A percentile compares a stretch with the other conserved stretches of the same genome.
phyloP scores from a whole-genome alignment of 257 asterid genomes.

The Gentiana dahurica region DNA sequence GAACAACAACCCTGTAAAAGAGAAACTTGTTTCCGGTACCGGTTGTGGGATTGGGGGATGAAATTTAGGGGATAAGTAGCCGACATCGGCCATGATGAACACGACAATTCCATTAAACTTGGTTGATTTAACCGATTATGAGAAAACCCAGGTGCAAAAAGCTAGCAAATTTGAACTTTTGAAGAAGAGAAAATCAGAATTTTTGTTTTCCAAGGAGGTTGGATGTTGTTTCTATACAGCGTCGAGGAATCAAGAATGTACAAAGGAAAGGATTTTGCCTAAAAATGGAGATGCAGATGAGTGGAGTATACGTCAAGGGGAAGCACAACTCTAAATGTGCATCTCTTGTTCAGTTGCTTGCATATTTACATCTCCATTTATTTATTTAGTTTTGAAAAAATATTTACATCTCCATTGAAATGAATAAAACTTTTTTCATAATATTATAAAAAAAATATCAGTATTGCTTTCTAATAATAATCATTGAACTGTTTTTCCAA shows the following conservation, averaged over 20 bases:
- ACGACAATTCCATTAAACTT: slow-evolving; percentile 42
- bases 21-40: slow-evolving; percentile 22
- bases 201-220: background rate
- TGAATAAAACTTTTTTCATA: too few species aligned
- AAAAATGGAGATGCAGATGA: background rate
- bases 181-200: background rate
- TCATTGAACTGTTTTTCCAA: too few species aligned
- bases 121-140: background rate
- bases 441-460: too few species aligned
- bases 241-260: too few species aligned
- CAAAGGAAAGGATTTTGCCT: background rate
- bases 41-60: slow-evolving; percentile 26
- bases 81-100: slow-evolving; percentile 72
- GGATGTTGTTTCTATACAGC: background rate
- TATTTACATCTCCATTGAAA: too few species aligned
- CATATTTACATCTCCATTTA: too few species aligned
- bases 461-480: too few species aligned
- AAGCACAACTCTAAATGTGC: background rate
- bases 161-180: background rate
- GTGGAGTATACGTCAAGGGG: background rate
- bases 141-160: background rate
- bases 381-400: too few species aligned
- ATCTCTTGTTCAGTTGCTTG: too few species aligned
- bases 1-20: slow-evolving; percentile 18
- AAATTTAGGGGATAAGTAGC: slow-evolving; percentile 35